A percentile compares a stretch with the other conserved stretches of the same genome.
These are phyloP conservation scores for Mortierella hygrophila DNA, from an alignment of 192 early-diverging fungal species.

Conservation along the genomic window DNA sequence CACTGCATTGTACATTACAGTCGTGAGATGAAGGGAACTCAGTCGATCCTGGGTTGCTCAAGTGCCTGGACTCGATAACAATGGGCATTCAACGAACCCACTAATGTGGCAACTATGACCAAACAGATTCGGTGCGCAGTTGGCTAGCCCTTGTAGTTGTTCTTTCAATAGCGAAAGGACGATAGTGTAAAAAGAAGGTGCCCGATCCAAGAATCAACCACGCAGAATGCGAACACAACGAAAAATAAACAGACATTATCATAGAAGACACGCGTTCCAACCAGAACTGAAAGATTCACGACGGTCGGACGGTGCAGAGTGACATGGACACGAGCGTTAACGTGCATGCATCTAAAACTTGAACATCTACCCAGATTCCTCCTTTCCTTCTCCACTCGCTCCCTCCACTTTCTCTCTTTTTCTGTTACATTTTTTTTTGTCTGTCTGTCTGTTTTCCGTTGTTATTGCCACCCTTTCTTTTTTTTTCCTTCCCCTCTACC, in stretches of 20 bases:
- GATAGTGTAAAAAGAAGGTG: not conserved
- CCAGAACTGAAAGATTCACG: not conserved
- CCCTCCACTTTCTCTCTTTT: not conserved
- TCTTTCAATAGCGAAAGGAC: not conserved
- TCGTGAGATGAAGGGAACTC: not conserved
- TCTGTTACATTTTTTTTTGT: not conserved
- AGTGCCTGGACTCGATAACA: not conserved
- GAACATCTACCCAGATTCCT: not conserved
- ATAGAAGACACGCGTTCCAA: constrained; percentile 9
- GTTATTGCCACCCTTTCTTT: not conserved
- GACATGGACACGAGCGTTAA: constrained; percentile 21
- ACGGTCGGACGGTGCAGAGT: constrained; percentile 34
- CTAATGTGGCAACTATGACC: not conserved
- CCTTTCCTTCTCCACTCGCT: no score
- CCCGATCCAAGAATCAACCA: not conserved
- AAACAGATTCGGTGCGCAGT: not conserved
- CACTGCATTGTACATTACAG: not conserved
- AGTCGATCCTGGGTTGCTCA: not conserved
- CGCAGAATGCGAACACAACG: constrained; percentile 6
- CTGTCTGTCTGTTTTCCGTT: not conserved
- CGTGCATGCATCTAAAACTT: not conserved
- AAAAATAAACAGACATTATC: not conserved
- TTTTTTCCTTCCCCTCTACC: not conserved
- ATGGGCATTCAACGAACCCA: not conserved
- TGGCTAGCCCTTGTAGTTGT: not conserved